Base-by-base conservation (phyloP, 106 monocot species). In the Hemerocallis citrina region DNA sequence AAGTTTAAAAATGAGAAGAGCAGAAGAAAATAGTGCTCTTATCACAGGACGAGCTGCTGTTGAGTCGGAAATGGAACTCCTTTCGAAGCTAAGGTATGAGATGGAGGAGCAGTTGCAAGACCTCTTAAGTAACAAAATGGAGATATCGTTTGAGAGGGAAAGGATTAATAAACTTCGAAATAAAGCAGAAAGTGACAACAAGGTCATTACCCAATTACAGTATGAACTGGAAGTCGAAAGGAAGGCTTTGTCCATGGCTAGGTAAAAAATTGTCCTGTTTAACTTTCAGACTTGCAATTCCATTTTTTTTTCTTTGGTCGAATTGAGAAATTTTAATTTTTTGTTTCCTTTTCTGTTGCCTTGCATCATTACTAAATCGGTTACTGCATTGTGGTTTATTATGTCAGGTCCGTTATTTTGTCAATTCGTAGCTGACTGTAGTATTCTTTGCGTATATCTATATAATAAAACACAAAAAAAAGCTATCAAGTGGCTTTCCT, bases 141-240 rank as follows among this genome's bases (percentile, higher is more conserved):
- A 82, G 57, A 67, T 91, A 59, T 72, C 85, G 29, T 88, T 85
- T 62, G 88, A 99, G 66, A 79, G 65, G 60, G 82, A 92, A 41
- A 82, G 79, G 55, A 69, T 92, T 32, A 72, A 55, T 29, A 92
- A 76, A 68, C 82, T 99, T 38, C 72, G 70, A 6, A 63, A 74
- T 39, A 80, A 88, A 71, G 72, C 77, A 34, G 88, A 99, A 66
- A 82, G 71, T 54, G 92, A 88, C 55, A 99, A 79, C 58, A 72
- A 82, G 57, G 66, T 43, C 17, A 82, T 99, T 55, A 42, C 58
- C 31, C 81, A 74, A 70, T 61, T 99, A 38, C 91, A 99, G 34
- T 78, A 92, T 80, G 98, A 99, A 52, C 72, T 99, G 32, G 92
- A 99, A 62, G 88, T 99, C 59, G 98, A 99, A 74, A 85, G 85